Conservation (phyloP, 768 basidiomycete species). For the Mycena crocata region DNA sequence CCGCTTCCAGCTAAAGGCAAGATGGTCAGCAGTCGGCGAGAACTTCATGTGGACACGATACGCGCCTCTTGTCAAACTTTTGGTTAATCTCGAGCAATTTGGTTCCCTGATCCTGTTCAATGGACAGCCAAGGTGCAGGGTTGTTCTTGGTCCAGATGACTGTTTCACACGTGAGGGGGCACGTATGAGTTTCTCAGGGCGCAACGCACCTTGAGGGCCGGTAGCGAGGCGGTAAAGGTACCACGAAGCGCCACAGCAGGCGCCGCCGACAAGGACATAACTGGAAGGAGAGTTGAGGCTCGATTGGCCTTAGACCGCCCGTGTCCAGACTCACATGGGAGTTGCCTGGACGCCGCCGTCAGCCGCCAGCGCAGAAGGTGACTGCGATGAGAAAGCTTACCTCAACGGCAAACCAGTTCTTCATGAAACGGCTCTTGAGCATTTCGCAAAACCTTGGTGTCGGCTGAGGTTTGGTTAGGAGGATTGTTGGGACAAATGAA, state of each 20-base stretch:
- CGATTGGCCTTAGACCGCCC: conserved; percentile 1
- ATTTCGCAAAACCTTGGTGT: conserved; percentile 31
- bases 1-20: conserved; percentile 72
- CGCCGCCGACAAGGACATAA: conserved; percentile 64
- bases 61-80: conserved; percentile 80
- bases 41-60: conserved; percentile 27
- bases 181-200: neutral
- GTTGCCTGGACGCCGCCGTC: conserved; percentile 51
- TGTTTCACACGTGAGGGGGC: conserved; percentile 34
- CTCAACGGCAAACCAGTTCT: conserved; percentile 83
- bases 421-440: conserved; percentile 53
- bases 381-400: conserved; percentile 46
- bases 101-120: conserved; percentile 79
- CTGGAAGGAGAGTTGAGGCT: conserved; percentile 38
- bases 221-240: conserved; percentile 75
- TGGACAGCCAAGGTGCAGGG: conserved; percentile 90
- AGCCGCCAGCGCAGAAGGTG: conserved; percentile 20
- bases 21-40: conserved; percentile 20
- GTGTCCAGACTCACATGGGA: conserved; percentile 57
- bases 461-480: no score
- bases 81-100: conserved; percentile 79
- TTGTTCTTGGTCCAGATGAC: conserved; percentile 74
- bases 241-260: conserved; percentile 63
- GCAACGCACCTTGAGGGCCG: conserved; percentile 62
- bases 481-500: no score